Evolutionary conservation across 177 flowering plant genomes (phyloP).

Genomic region (Vitis hybrid): DNA sequence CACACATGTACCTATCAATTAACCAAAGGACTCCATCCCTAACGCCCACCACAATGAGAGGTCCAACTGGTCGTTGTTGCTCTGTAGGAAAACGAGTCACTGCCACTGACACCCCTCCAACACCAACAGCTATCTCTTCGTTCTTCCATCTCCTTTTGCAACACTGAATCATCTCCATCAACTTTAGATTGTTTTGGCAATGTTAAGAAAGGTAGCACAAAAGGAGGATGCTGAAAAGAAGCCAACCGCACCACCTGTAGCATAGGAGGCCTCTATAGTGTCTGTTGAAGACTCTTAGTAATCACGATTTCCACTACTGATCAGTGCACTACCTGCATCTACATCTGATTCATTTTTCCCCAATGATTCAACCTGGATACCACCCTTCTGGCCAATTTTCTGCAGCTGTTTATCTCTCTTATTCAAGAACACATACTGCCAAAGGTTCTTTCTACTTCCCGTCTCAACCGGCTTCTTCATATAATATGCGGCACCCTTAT

Average conservation of each 20-base stretch:
- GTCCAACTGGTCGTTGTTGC: conserved; percentile 96
- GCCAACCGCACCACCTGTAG: conserved; percentile 90
- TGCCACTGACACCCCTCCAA: conserved; percentile 97
- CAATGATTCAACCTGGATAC: background rate
- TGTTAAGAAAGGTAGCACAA: conserved; percentile 84
- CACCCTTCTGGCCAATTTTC: background rate
- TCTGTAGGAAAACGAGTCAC: conserved; percentile 94
- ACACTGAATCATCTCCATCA: conserved; percentile 62
- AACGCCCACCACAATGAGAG: conserved; percentile 93
- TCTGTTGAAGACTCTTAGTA: background rate
- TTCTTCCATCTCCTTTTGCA: conserved; percentile 65
- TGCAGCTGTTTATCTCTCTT: background rate
- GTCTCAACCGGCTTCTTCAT: background rate
- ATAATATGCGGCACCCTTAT: background rate
- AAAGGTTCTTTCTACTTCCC: background rate
- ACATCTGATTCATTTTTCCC: background rate
- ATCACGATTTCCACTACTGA: background rate
- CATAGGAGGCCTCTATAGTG: too few species aligned
- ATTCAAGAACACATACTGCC: conserved; percentile 1
- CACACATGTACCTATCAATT: conserved; percentile 97
- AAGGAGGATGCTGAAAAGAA: conserved; percentile 95
- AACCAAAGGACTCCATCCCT: conserved; percentile 98
- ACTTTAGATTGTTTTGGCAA: conserved; percentile 79
- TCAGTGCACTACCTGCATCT: background rate
- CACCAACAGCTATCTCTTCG: conserved; percentile 98